These are phyloP conservation scores for Phytophthora constricta DNA, from an alignment of 352 stramenopile species.

Conservation along the genomic window DNA sequence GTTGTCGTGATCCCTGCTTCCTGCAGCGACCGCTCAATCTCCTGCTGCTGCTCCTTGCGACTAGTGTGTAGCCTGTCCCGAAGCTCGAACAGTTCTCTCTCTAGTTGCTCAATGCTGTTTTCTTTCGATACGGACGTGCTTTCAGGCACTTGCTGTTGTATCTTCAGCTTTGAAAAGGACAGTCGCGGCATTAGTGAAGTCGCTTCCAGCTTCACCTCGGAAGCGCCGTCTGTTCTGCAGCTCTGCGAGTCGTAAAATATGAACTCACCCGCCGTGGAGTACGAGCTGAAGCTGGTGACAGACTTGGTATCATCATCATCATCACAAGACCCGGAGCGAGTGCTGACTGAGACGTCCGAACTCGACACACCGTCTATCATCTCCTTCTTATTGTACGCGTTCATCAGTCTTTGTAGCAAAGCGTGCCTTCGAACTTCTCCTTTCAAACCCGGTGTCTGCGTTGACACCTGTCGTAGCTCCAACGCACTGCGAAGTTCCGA, in stretches of 20 bases:
- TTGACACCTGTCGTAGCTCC: conserved; percentile 40
- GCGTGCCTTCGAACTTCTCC: conserved; percentile 51
- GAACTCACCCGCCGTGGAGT: conserved; percentile 51
- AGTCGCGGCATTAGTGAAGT: conserved; percentile 16
- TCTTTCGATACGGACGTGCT: neutral
- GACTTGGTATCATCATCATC: conserved; percentile 38
- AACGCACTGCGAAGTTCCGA: conserved; percentile 46
- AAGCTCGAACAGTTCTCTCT: conserved; percentile 41
- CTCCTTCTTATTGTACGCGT: conserved; percentile 12
- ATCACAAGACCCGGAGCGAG: conserved; percentile 5
- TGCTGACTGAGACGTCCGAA: neutral
- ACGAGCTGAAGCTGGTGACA: conserved; percentile 39
- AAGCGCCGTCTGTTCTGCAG: neutral
- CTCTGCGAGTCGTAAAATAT: conserved; percentile 46
- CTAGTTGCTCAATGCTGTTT: conserved; percentile 11
- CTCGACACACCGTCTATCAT: neutral
- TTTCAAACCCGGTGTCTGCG: conserved; percentile 51
- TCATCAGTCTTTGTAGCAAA: conserved; percentile 50
- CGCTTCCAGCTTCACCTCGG: neutral
- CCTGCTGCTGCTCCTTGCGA: conserved; percentile 27
- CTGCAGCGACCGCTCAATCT: conserved; percentile 17
- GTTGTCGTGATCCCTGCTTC: conserved; percentile 30
- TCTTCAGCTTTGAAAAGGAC: conserved; percentile 12
- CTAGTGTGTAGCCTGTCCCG: conserved; percentile 40
- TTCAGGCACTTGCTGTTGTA: neutral